These are phyloP conservation scores for Colletotrichum cereale DNA, from an alignment of 2,329 filamentous ascomycete genomes.

Conservation along the genomic window DNA sequence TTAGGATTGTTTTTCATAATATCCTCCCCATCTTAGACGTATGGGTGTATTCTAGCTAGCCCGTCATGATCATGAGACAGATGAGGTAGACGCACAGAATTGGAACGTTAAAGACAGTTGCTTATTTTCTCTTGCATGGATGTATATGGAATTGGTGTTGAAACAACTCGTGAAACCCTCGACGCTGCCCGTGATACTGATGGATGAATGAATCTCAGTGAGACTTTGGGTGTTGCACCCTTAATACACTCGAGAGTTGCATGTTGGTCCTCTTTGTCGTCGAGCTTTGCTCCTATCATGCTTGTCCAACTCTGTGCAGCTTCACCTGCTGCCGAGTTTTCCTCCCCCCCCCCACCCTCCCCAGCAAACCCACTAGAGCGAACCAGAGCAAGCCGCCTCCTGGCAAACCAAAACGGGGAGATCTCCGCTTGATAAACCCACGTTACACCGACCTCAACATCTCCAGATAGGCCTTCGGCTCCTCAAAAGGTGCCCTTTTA, in stretches of 20 bases:
- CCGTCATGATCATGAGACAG: constrained; percentile 56
- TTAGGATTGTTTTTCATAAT: constrained; percentile 49
- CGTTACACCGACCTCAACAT: no score
- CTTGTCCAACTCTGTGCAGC: neutral
- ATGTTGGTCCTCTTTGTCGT: neutral
- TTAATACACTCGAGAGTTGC: neutral
- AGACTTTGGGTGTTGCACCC: neutral
- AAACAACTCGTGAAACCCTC: neutral
- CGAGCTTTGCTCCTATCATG: neutral
- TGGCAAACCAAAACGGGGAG: accelerated
- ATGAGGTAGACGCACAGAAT: constrained; percentile 55
- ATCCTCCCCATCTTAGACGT: constrained; percentile 45
- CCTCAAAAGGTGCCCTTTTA: constrained; percentile 13
- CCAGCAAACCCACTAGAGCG: neutral
- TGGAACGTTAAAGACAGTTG: constrained; percentile 33
- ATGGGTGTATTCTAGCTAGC: constrained; percentile 57
- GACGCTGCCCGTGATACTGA: accelerated
- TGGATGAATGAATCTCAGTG: neutral
- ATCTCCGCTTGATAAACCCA: neutral
- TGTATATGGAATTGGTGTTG: neutral
- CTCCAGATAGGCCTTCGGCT: accelerated
- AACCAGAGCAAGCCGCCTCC: neutral
- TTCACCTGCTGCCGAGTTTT: neutral
- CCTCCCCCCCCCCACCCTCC: no score
- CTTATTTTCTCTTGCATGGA: neutral